A percentile compares a stretch with the other conserved stretches of the same genome.
Conservation (phyloP, 2,329 filamentous ascomycete species). For the Hymenoscyphus infarciens region DNA sequence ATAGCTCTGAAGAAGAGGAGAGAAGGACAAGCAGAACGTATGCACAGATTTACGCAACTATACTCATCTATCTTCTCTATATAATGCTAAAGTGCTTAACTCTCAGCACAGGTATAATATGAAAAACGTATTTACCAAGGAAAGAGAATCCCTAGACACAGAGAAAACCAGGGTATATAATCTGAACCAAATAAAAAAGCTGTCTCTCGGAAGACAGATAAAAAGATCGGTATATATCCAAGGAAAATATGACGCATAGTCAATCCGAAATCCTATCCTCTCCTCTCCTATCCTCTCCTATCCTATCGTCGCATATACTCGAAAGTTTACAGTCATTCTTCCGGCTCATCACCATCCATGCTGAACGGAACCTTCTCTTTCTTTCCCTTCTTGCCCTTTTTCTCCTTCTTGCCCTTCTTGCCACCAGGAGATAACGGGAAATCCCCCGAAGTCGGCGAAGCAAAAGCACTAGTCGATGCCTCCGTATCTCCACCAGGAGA, state of each 20-base stretch:
- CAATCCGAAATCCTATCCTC: neutral
- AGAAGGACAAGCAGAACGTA: neutral
- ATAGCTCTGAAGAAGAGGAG: neutral
- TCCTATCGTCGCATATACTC: neutral
- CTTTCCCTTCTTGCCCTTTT: constrained; percentile 17
- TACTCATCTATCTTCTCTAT: neutral
- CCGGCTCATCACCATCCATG: constrained; percentile 14
- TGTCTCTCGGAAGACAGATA: neutral
- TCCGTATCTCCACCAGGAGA: constrained; percentile 5
- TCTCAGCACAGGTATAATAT: neutral
- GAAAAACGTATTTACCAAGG: neutral
- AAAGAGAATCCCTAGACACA: neutral
- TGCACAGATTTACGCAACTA: too few relatives aligned
- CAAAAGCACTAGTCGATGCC: constrained; percentile 12
- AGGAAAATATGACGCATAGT: neutral
- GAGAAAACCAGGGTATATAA: neutral
- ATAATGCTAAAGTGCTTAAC: neutral
- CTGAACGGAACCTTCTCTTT: constrained; percentile 17
- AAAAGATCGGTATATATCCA: neutral
- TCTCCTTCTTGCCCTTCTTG: constrained; percentile 17
- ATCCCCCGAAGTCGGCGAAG: constrained; percentile 11
- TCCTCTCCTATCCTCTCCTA: neutral
- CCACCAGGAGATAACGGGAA: constrained; percentile 8
- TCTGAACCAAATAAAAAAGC: neutral
- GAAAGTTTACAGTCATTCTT: constrained; percentile 9